Evolutionary conservation across 192 early-diverging fungal species (phyloP), one percentile per base, ranked within the genome.

Genomic region (Diversispora eburnea): DNA sequence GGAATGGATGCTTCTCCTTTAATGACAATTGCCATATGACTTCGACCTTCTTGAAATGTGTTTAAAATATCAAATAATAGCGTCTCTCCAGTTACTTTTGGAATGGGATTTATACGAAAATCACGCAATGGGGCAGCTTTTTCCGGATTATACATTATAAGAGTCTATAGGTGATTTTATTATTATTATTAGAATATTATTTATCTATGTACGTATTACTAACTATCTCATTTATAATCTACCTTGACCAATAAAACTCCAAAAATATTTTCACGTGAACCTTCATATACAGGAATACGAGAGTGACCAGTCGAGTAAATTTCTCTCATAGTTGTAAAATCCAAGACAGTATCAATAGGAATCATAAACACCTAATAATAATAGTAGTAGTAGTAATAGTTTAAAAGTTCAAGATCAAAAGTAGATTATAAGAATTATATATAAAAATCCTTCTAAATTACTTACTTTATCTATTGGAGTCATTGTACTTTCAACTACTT

Each of bases 1-100:
- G 74, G 78, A 54, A 17, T 54, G 12, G 51, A 10, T 17, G 62
- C 4, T 33, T 61, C 51, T 54, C 56, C 65, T 22, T 72, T 74
- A 3, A 73, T 58, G 13, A 90, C 88, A 41, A 89, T 76, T 10
- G 91, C 90, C 89, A 92, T 87, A 70, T 92, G 91, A 74, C 88
- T 88, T 67, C 88, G 84, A 12, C 91, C 91, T 72, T 90, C 90
- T 77, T 92, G 91, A 77, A 92, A 92, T 49, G 88, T 85, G 72
- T 92, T 92, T 52, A 92, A 79, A 39, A 92, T 91, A 48, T 92
- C 91, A 51, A 89, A 76, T 22, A 77, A 70, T 15, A 64, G 67
- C 41, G 77, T 78, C 41, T 78, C 70, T 17, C 77, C 77, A n/a
- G 59, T 39, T 4, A 77, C 79, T 6, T 56, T 60, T 20, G 79